These are phyloP conservation scores for Trifolium pratense DNA, from an alignment of 306 rosid genomes.

Conservation along the genomic window DNA sequence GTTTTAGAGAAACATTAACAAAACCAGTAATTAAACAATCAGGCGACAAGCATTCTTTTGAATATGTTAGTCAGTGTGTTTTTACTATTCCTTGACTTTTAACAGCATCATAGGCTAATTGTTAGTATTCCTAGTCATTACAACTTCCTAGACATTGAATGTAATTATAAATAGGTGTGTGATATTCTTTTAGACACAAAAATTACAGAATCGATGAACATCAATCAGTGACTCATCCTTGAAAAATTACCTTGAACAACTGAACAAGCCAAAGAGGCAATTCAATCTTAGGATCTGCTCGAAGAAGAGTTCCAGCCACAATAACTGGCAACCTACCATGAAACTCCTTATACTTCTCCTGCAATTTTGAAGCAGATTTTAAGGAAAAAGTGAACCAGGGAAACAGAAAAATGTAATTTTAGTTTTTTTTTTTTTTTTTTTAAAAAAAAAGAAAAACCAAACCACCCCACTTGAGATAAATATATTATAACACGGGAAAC, in stretches of 20 bases:
- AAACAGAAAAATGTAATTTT: not conserved
- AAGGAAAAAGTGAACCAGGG: slow-evolving; percentile 9
- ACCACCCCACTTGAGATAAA: not conserved
- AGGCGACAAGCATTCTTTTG: slow-evolving; percentile 13
- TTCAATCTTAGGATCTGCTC: slow-evolving; percentile 77
- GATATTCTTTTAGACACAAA: no score
- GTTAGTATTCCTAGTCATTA: no score
- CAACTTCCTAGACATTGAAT: no score
- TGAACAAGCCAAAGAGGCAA: slow-evolving; percentile 94
- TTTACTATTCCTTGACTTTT: no score
- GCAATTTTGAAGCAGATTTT: slow-evolving; percentile 44
- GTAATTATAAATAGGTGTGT: no score
- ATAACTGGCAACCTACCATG: slow-evolving; percentile 77
- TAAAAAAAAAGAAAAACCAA: not conserved
- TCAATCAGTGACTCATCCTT: not conserved
- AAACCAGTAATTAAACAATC: not conserved
- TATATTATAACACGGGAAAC: slow-evolving; percentile 8
- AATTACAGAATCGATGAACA: not conserved
- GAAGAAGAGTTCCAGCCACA: slow-evolving; percentile 92
- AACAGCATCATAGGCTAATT: no score
- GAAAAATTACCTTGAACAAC: slow-evolving; percentile 81
- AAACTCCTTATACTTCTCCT: slow-evolving; percentile 78
- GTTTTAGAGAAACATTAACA: slow-evolving; percentile 4
- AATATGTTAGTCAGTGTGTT: no score
- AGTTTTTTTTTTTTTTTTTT: not conserved